A percentile compares a stretch with the other conserved stretches of the same genome.
Conservation (phyloP, 1,139 yeast genomes). For the Zygosaccharomyces pseudobailii region DNA sequence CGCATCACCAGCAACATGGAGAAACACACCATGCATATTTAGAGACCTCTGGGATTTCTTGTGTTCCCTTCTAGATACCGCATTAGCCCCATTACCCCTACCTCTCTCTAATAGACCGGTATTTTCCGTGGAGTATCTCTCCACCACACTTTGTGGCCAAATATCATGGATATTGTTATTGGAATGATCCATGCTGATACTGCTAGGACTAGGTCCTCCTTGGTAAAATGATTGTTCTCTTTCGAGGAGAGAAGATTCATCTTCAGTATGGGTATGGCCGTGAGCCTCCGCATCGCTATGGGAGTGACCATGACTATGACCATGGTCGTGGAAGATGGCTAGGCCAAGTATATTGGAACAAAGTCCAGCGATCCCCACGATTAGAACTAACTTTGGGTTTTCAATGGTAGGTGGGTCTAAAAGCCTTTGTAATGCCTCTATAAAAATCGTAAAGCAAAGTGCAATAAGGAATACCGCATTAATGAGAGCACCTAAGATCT, state of each 20-base stretch:
- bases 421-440: conserved; percentile 89
- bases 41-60: conserved; percentile 45
- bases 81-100: conserved; percentile 10
- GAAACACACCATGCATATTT: conserved; percentile 95
- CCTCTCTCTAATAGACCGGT: conserved; percentile 35
- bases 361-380: conserved; percentile 81
- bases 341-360: conserved; percentile 79
- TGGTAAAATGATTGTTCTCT: conserved; percentile 16
- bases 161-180: conserved; percentile 25
- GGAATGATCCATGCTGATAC: conserved; percentile 8
- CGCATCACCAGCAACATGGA: conserved; percentile 95
- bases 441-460: conserved; percentile 82
- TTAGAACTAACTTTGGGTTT: conserved; percentile 73
- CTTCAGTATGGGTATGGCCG: conserved; percentile 8
- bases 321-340: conserved; percentile 86
- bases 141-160: conserved; percentile 28
- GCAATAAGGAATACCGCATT: conserved; percentile 93
- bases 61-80: conserved; percentile 9
- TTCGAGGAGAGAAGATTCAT: conserved; percentile 14
- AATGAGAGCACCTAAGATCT: conserved; percentile 85
- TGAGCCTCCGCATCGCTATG: conserved; percentile 30
- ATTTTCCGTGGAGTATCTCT: conserved; percentile 29
- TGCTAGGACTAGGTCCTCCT: conserved; percentile 13
- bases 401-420: conserved; percentile 73
- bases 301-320: conserved; percentile 56